Evolutionary conservation across 345 rosid genomes (phyloP), one percentile per base, ranked within the genome.

Genomic region (Salix brachista): DNA sequence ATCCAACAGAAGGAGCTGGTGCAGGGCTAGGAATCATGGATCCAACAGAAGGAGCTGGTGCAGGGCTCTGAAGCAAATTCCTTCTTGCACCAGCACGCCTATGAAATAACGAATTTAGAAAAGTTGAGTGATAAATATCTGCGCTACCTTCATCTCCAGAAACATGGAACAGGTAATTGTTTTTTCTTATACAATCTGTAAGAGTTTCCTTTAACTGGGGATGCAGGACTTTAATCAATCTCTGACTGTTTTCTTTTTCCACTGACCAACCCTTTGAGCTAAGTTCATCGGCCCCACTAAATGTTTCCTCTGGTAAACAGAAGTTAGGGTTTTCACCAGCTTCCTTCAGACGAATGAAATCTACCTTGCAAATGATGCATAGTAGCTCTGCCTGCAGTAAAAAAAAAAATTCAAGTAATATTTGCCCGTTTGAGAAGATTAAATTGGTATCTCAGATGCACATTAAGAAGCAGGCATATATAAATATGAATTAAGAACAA

Each of bases 321-420:
- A 85, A 80, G 80, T 78, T 73, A 61, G 85, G 84, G 72, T 78
- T 88, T 77, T 82, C 82, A 52, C 85, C 79, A 79, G 80, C 81
- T 34, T 89, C 93, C 79, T 84, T 86, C 76, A 91, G 82, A 69
- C 72, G 79, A 67, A 78, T 79, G 79, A 91, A 81, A 75, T 91
- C 92, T 65, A 84, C 78, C 88, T 87, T 77, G 83, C 98, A 92
- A 74, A 79, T 81, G 77, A 71, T 79, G 92, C 88, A 88, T 73
- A 90, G 76, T 74, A 86, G 76, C 77, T 88, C 90, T 77, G 70
- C 89, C 98, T 92, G 93, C 80, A 77, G 83, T 67, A 70, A 70
- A 67, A 86, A n/a, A 74, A 36, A 52, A 39, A 58, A 25, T 66
- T 73, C 32, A 73, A 52, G 32, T 68, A 64, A 50, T 26, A 17